phyloP scores from a whole-genome alignment of 2,329 filamentous ascomycete genomes.

The Dothideomycetes sp. region DNA sequence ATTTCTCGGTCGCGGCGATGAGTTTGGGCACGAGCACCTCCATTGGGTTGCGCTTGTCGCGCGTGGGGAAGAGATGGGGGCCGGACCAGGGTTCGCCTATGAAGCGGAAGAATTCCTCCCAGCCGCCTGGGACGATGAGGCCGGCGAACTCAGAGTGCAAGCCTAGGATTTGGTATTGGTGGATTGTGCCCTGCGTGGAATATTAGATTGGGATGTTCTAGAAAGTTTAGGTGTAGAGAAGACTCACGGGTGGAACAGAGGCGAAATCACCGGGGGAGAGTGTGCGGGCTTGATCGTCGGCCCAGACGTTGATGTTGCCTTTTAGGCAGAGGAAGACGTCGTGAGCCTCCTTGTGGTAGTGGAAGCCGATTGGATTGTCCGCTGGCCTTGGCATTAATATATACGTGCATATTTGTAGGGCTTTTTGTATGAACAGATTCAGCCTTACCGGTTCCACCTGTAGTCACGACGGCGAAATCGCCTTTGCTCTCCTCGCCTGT shows the following conservation, averaged over 20 bases:
- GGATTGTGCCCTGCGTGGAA: slow-evolving; percentile 34
- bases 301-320: slow-evolving; percentile 46
- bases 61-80: slow-evolving; percentile 36
- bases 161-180: slow-evolving; percentile 45
- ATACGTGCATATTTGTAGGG: no score
- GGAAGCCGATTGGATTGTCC: slow-evolving; percentile 32
- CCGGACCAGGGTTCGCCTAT: slow-evolving; percentile 43
- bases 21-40: slow-evolving; percentile 43
- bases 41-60: slow-evolving; percentile 41
- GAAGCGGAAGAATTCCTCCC: slow-evolving; percentile 51
- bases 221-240: neutral
- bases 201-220: neutral
- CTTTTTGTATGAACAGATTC: no score
- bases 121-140: slow-evolving; percentile 46
- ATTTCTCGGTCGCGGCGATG: slow-evolving; percentile 43
- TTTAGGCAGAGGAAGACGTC: slow-evolving; percentile 48
- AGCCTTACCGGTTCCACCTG: slow-evolving; percentile 1
- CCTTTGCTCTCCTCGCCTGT: slow-evolving; percentile 7
- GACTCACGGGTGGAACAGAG: slow-evolving; percentile 42
- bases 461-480: slow-evolving; percentile 7
- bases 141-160: slow-evolving; percentile 44
- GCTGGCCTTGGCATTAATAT: no score
- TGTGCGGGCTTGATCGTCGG: slow-evolving; percentile 43
- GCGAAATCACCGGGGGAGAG: slow-evolving; percentile 47
- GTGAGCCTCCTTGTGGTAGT: slow-evolving; percentile 46